Conservation (phyloP, 75 land plant genomes). For the Pseudotsuga menziesii region DNA sequence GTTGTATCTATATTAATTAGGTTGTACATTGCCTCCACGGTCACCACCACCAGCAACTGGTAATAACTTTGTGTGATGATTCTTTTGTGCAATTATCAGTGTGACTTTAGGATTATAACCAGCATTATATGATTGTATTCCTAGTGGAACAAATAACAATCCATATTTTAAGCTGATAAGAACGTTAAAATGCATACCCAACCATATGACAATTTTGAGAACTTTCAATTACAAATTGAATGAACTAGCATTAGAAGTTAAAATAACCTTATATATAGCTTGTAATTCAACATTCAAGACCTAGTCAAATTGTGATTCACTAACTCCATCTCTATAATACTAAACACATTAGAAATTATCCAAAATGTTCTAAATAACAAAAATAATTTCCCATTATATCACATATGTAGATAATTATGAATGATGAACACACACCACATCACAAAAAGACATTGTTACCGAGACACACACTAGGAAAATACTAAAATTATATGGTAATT, state of each 20-base stretch:
- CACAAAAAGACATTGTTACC: too few relatives aligned
- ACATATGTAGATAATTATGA: not conserved
- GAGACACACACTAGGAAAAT: too few relatives aligned
- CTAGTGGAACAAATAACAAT: not conserved
- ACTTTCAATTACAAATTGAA: too few relatives aligned
- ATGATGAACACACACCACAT: too few relatives aligned
- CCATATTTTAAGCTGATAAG: not conserved
- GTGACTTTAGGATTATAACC: conserved; percentile 34
- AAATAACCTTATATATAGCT: conserved; percentile 61
- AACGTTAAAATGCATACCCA: too few relatives aligned
- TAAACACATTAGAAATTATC: too few relatives aligned
- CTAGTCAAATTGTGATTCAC: conserved; percentile 87
- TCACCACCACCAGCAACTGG: conserved; percentile 25
- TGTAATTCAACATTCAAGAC: conserved; percentile 69
- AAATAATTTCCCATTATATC: not conserved
- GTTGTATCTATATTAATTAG: conserved; percentile 29
- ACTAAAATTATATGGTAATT: too few relatives aligned
- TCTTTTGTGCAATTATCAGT: conserved; percentile 34
- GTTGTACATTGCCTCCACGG: conserved; percentile 64
- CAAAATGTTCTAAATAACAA: not conserved
- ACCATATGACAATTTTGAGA: too few relatives aligned
- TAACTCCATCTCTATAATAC: conserved; percentile 51
- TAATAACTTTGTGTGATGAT: conserved; percentile 71
- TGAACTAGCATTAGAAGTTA: not conserved
- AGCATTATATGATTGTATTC: conserved; percentile 23